Evolutionary conservation across 345 rosid genomes (phyloP), one percentile per base, ranked within the genome.

Genomic region (thale cress (Arabidopsis thaliana)): DNA sequence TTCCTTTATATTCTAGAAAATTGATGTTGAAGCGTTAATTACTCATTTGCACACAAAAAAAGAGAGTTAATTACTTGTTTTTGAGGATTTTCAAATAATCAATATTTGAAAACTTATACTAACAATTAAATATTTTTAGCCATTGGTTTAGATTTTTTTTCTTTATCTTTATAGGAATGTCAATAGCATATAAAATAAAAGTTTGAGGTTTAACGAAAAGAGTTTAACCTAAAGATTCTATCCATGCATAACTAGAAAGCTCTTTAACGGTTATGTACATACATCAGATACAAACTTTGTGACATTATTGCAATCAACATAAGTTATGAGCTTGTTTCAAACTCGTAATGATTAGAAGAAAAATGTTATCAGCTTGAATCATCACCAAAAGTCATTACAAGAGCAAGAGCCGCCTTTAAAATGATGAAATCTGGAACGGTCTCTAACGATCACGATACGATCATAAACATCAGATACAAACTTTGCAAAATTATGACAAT

Each of bases 401-500:
- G 93, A 89, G 72, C 98, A 89, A 61, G 44, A 65, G 45, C 93
- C 96, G 8, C 65, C 79, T 37, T 65, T 76, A 75, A 86, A 88
- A 81, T 87, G 91, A 80, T 91, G 98, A 71, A 91, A 89, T 16
- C 92, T 72, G 38, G 83, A 75, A 28, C 91, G 91, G 60, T 91
- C 98, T 72, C 96, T 82, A 53, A 93, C 80, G 5, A 89, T 76
- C 14, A 93, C 85, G 6, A 80, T 70, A 62, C 97, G 69, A 71
- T 85, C 83, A 72, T 89, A 89, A 63, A 88, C 91, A 62, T 81
- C 73, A 0, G 97, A 93, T 38, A 91, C 79, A 68, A 85, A 46
- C 83, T 88, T 93, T 0, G 94, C 90, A 65, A 91, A 93, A 59
- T 79, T 88, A 71, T 91, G 98, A 69, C 91, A 93, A 84, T 91